Base-by-base conservation (phyloP, 1,284 basidiomycete species). In the Porogramme epimiltina region DNA sequence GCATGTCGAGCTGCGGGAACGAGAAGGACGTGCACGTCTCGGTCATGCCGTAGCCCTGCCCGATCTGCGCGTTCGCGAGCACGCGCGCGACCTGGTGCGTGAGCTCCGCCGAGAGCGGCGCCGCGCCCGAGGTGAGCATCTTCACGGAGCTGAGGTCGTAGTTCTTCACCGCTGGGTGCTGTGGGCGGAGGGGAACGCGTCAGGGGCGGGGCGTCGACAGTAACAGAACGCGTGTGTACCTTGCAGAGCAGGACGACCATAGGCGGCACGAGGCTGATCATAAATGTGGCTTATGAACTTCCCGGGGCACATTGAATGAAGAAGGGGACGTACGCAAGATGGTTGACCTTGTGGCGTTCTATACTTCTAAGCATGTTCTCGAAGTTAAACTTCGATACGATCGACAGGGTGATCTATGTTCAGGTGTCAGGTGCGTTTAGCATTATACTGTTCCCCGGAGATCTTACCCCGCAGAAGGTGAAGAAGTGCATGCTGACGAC, bases 341-440 rank as follows among this genome's bases (percentile, higher is more conserved):
- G 80, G 4, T 78, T 80, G 55, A 90, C 81, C 33, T 76, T 77
- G 69, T 88, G 80, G 25, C 75, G 76, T 48, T 82, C 75, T 40
- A 92, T 84, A 61, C 84, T 86, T 36, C 80, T 74, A 31, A 89
- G 76, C 72, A 89, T 87, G 22, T 75, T 74, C 22, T 75, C 71
- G 49, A 89, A 85, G 56, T 79, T 83, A 66, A 91, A 93, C 60
- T 80, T 88, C 0, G 84, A 78, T 1, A 89, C 70, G 6, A 90
- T 75, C n/a, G 91, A 85, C 22, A 88, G 45, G 1, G 65, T 57
- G 26, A 58, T 57, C 66, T 68, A 37, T 37, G n/a, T 37, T 31
- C 28, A 31, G 28, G 6, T 6, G 13, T 31, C 28, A 31, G 28
- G 15, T 31, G 28, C 28, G 28, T 31, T 31, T 8, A 31, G 28